These are phyloP conservation scores for Microbotryum saponariae DNA, from an alignment of 1,284 basidiomycete genomes.

Conservation along the genomic window DNA sequence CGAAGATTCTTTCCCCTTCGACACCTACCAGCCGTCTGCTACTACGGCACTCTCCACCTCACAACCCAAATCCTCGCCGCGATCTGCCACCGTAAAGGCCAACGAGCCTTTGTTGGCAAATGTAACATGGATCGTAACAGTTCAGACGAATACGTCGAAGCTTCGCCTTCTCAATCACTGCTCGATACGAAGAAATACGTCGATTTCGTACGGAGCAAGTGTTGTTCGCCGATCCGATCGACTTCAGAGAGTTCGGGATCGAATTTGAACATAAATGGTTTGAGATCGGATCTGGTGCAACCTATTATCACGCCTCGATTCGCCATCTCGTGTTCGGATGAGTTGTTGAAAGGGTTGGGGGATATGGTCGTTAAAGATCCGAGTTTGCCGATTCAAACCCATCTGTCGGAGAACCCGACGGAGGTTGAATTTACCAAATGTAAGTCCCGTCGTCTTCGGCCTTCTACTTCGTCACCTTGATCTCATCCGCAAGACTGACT, in stretches of 20 bases:
- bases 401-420: slow-evolving; percentile 74
- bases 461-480: neutral
- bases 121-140: slow-evolving; percentile 86
- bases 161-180: slow-evolving; percentile 50
- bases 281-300: slow-evolving; percentile 52
- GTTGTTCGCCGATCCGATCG: slow-evolving; percentile 32
- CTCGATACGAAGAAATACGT: slow-evolving; percentile 59
- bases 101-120: slow-evolving; percentile 81
- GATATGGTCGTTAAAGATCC: slow-evolving; percentile 44
- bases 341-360: slow-evolving; percentile 62
- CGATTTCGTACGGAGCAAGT: slow-evolving; percentile 51
- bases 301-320: slow-evolving; percentile 92
- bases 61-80: slow-evolving; percentile 74
- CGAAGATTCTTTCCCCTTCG: neutral
- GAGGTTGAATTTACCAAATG: slow-evolving; percentile 54
- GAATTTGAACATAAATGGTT: neutral
- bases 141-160: slow-evolving; percentile 65
- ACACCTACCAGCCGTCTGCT: slow-evolving; percentile 60
- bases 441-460: neutral
- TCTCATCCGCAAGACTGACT: too few species aligned
- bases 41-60: slow-evolving; percentile 77
- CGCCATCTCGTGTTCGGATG: slow-evolving; percentile 77
- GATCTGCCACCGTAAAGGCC: slow-evolving; percentile 61
- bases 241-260: slow-evolving; percentile 8
- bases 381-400: slow-evolving; percentile 77